A percentile compares a stretch with the other conserved stretches of the same genome.
Evolutionary conservation across 352 stramenopile species (phyloP).

Genomic region (Globisporangium cylindrosporum): DNA sequence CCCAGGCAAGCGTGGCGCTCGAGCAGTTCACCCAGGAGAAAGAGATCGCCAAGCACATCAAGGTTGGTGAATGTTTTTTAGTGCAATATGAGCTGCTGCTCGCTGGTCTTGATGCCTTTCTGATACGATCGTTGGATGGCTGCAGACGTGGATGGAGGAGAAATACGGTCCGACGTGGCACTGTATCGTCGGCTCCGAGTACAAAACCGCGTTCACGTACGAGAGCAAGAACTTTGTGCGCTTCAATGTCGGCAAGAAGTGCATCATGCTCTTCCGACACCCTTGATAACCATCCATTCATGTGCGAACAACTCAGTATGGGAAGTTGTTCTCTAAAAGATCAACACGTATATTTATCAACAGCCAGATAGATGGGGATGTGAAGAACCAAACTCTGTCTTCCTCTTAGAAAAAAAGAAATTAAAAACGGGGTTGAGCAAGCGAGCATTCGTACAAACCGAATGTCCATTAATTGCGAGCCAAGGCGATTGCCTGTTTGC

Average conservation of each 20-base stretch:
- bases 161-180: conserved; percentile 63
- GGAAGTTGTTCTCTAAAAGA: background rate
- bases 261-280: conserved; percentile 79
- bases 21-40: conserved; percentile 80
- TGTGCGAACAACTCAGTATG: background rate
- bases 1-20: conserved; percentile 59
- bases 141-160: conserved; percentile 45
- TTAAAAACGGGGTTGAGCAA: background rate
- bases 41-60: conserved; percentile 68
- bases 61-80: conserved; percentile 16
- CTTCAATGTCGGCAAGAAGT: conserved; percentile 85
- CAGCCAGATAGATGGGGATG: background rate
- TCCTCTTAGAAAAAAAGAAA: conserved; percentile 2
- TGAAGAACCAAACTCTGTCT: background rate
- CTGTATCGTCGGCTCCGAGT: conserved; percentile 77
- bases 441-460: background rate
- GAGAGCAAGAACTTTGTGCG: conserved; percentile 86
- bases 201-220: conserved; percentile 72
- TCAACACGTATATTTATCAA: conserved; percentile 11
- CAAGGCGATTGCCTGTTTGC: background rate
- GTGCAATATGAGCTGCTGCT: background rate
- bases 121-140: background rate
- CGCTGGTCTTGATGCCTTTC: background rate
- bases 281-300: conserved; percentile 24
- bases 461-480: background rate